Percentiles rank a stretch among this genome's conserved stretches.
phyloP scores from a whole-genome alignment of 192 early-diverging fungal species.

The Diversispora epigaea region DNA sequence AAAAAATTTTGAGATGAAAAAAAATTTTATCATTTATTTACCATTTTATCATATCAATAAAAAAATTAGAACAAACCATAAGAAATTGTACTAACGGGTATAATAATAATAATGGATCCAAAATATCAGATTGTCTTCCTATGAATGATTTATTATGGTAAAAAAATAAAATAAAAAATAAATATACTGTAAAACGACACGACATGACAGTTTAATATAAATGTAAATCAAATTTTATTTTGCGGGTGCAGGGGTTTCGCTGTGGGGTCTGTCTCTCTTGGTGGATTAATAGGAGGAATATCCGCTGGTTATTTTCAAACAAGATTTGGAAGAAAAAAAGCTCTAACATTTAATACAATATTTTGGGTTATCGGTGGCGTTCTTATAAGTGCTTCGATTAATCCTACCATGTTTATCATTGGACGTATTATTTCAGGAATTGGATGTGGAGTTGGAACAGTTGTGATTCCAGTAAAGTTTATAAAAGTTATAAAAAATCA shows the following conservation, averaged over 20 bases:
- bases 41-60: background rate
- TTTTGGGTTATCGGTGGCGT: conserved; percentile 65
- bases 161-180: background rate
- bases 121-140: conserved; percentile 39
- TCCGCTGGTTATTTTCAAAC: conserved; percentile 52
- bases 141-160: conserved; percentile 42
- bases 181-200: background rate
- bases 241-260: conserved; percentile 43
- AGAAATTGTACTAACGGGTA: conserved; percentile 31
- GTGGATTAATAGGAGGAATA: conserved; percentile 60
- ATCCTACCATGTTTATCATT: conserved; percentile 62
- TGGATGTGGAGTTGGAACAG: conserved; percentile 66
- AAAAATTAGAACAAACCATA: background rate
- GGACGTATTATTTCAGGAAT: conserved; percentile 76
- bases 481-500: conserved; percentile 38
- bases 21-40: background rate
- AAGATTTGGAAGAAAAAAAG: conserved; percentile 53
- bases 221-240: background rate
- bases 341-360: conserved; percentile 68
- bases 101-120: background rate
- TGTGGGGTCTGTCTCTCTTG: conserved; percentile 49
- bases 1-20: background rate
- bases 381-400: conserved; percentile 60
- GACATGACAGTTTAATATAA: background rate
- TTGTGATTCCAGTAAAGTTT: conserved; percentile 39